These are phyloP conservation scores for Scedosporium dehoogii DNA, from an alignment of 2,329 filamentous ascomycete genomes.

Conservation along the genomic window DNA sequence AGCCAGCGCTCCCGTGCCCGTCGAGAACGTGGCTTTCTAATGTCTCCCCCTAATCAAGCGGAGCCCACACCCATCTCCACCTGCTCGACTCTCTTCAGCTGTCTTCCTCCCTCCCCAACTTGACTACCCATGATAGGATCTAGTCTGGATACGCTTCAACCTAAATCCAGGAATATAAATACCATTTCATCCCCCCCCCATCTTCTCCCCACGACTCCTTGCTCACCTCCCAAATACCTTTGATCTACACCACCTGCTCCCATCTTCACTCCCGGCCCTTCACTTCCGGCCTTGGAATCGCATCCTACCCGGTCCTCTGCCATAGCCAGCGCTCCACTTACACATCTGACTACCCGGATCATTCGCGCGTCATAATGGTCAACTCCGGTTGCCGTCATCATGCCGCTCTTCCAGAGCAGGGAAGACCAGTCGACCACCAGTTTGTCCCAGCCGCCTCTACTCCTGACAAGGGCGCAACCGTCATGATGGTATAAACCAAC, in stretches of 20 bases:
- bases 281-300: not conserved
- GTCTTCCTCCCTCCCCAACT: not conserved
- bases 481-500: conserved; percentile 1
- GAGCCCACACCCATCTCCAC: not conserved
- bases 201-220: not conserved
- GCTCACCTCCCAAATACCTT: not conserved
- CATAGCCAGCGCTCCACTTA: no score
- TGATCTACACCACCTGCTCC: not conserved
- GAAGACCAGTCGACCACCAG: not conserved
- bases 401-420: not conserved
- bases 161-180: not conserved
- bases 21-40: not conserved
- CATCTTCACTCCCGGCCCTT: not conserved
- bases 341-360: no score
- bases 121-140: not conserved
- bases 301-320: no score
- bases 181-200: not conserved
- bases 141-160: not conserved
- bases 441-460: not conserved
- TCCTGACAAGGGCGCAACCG: not conserved
- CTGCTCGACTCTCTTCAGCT: not conserved
- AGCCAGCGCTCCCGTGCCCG: not conserved
- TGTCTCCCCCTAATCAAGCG: not conserved
- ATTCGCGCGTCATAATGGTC: no score
- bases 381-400: no score